Conservation (phyloP, 768 basidiomycete species). For the Cubamyces sp. region DNA sequence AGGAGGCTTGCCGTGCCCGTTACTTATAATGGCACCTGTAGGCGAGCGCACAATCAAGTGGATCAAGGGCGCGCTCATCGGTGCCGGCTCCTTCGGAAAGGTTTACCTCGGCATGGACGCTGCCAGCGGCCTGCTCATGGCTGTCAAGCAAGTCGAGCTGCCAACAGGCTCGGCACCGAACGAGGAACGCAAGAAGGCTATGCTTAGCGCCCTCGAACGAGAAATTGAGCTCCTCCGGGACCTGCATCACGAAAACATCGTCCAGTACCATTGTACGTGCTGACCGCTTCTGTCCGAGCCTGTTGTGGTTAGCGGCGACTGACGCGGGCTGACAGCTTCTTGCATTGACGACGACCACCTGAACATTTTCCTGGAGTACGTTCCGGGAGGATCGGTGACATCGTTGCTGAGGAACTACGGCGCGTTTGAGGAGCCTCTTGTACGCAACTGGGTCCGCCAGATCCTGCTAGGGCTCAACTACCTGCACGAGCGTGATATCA, state of each 20-base stretch:
- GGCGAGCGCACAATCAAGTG: slow-evolving; percentile 78
- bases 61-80: slow-evolving; percentile 96
- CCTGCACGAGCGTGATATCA: slow-evolving; percentile 91
- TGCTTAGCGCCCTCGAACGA: slow-evolving; percentile 88
- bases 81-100: slow-evolving; percentile 93
- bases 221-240: slow-evolving; percentile 95
- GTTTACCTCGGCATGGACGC: slow-evolving; percentile 97
- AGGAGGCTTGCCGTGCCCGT: neutral
- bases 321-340: slow-evolving; percentile 65
- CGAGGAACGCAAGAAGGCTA: slow-evolving; percentile 91
- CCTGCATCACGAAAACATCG: slow-evolving; percentile 93
- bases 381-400: slow-evolving; percentile 93
- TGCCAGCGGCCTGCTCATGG: slow-evolving; percentile 88
- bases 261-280: slow-evolving; percentile 91
- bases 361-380: slow-evolving; percentile 97
- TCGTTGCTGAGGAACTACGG: slow-evolving; percentile 89
- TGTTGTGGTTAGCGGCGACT: neutral
- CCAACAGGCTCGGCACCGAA: slow-evolving; percentile 83
- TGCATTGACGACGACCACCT: slow-evolving; percentile 88
- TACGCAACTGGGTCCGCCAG: slow-evolving; percentile 91
- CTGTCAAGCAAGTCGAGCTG: slow-evolving; percentile 96
- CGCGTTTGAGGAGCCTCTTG: slow-evolving; percentile 90
- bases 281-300: neutral
- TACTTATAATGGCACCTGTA: slow-evolving; percentile 17
- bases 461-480: slow-evolving; percentile 89